Evolutionary conservation across 1,284 basidiomycete species (phyloP).

Genomic region (Boletellus deceptivus): DNA sequence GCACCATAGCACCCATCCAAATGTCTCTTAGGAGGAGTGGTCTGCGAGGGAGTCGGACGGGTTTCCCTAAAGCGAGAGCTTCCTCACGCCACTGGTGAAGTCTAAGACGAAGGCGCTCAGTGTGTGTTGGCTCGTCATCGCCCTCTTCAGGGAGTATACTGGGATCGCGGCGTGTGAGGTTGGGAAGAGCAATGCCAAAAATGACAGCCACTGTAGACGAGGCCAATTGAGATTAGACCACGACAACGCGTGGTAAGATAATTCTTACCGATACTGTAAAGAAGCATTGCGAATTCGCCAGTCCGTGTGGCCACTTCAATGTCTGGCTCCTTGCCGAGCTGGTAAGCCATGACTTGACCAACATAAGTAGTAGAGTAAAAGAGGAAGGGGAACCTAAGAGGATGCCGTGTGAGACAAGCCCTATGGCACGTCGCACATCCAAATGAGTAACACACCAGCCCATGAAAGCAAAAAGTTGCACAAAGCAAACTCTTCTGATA

Average conservation of each 20-base stretch:
- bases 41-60: conserved; percentile 76
- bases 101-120: conserved; percentile 61
- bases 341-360: conserved; percentile 85
- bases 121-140: conserved; percentile 72
- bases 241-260: not conserved
- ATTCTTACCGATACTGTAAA: conserved; percentile 80
- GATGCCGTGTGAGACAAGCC: conserved; percentile 1
- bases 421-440: not conserved
- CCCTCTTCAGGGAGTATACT: conserved; percentile 69
- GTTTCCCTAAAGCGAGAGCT: conserved; percentile 67
- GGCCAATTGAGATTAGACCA: conserved; percentile 5
- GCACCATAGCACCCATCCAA: conserved; percentile 82
- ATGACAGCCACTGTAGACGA: conserved; percentile 70
- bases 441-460: conserved; percentile 62
- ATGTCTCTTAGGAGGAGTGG: conserved; percentile 89
- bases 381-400: conserved; percentile 85
- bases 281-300: conserved; percentile 87
- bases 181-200: conserved; percentile 81
- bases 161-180: conserved; percentile 76
- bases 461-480: conserved; percentile 90
- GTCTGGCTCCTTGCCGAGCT: conserved; percentile 70
- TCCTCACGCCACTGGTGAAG: conserved; percentile 84
- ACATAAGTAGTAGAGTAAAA: conserved; percentile 95
- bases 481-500: conserved; percentile 85
- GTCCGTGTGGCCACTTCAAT: conserved; percentile 79